These are phyloP conservation scores for Umbellularia californica DNA, from an alignment of 164 flowering plant species.

Conservation along the genomic window DNA sequence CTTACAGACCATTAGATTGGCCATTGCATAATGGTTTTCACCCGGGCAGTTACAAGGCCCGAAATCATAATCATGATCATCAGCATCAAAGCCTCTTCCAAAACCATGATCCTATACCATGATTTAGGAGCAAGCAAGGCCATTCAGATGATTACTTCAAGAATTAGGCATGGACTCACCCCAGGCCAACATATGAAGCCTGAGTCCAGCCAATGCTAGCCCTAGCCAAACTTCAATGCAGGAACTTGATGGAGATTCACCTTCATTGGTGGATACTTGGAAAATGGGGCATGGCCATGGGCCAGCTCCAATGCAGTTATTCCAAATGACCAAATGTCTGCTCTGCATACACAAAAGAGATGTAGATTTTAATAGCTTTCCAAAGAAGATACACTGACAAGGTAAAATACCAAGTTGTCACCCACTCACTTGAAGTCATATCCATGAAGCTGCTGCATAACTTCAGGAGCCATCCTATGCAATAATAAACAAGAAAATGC, in stretches of 20 bases:
- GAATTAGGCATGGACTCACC: conserved; percentile 1
- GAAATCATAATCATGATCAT: too few species aligned
- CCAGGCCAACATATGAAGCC: neutral
- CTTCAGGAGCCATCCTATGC: conserved; percentile 99
- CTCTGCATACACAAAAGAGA: conserved; percentile 42
- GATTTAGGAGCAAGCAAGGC: neutral
- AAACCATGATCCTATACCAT: too few species aligned
- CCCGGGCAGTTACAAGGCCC: too few species aligned
- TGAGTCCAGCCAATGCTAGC: neutral
- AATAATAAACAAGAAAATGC: conserved; percentile 4
- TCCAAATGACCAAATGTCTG: conserved; percentile 99
- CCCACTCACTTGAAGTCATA: conserved; percentile 90
- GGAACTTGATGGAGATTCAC: conserved; percentile 27
- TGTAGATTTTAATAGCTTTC: conserved; percentile 9
- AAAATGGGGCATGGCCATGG: conserved; percentile 99
- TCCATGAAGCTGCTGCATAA: conserved; percentile 95
- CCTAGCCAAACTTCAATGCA: conserved; percentile 21
- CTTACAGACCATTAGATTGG: too few species aligned
- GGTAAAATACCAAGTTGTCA: neutral
- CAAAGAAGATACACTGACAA: neutral
- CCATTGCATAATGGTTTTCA: too few species aligned
- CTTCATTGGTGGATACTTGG: conserved; percentile 99
- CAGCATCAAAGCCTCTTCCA: too few species aligned
- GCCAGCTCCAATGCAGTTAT: conserved; percentile 99
- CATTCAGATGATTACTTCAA: neutral